Conservation (phyloP, 805 yeast species). For the Candida arabinofermentans region DNA sequence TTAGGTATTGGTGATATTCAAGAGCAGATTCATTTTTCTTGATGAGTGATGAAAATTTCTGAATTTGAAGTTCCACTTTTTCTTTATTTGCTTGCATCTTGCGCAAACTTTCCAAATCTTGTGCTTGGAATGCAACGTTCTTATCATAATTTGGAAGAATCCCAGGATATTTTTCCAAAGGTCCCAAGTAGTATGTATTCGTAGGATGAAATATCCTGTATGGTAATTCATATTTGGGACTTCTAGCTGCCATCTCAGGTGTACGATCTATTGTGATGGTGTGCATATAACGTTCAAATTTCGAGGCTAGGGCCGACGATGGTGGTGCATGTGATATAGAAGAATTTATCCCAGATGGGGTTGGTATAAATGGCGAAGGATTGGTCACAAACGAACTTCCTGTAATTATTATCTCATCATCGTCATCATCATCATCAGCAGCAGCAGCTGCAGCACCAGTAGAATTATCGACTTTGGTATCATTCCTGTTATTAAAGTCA, state of each 20-base stretch:
- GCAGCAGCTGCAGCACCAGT: too few relatives aligned
- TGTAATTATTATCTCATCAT: conserved; percentile 4
- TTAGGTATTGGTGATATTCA: too few relatives aligned
- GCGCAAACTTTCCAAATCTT: not conserved
- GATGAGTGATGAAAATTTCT: too few relatives aligned
- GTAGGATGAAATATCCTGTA: not conserved
- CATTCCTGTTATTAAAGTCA: too few relatives aligned
- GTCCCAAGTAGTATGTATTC: not conserved
- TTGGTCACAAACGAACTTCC: not conserved
- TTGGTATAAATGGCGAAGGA: not conserved
- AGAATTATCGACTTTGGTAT: too few relatives aligned
- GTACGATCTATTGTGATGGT: not conserved
- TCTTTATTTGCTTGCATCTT: not conserved
- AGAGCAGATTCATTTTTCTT: too few relatives aligned
- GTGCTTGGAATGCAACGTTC: not conserved
- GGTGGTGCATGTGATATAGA: too few relatives aligned
- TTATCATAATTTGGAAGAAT: not conserved
- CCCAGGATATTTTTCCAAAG: not conserved
- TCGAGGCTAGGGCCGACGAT: too few relatives aligned
- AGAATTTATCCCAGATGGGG: too few relatives aligned
- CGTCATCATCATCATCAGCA: conserved; percentile 2
- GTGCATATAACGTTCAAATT: too few relatives aligned
- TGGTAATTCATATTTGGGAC: not conserved
- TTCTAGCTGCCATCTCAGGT: not conserved
- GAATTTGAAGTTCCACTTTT: not conserved